Percentiles rank a stretch among this genome's conserved stretches.
Conservation (phyloP, 179 eudicot species). For the Amaranthus tricolor region DNA sequence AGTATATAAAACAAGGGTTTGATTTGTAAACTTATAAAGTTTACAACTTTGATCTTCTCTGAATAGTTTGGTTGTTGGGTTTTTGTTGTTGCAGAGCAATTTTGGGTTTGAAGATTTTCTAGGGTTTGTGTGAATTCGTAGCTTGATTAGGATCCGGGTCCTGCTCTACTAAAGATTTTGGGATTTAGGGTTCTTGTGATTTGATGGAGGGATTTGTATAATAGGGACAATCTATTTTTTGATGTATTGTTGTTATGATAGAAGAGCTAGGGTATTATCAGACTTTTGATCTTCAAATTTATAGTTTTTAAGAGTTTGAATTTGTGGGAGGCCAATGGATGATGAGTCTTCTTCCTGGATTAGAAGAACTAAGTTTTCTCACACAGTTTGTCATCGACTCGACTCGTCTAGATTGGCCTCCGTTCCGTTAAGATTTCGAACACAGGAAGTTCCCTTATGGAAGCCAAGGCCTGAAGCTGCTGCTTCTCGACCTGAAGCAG, state of each 20-base stretch:
- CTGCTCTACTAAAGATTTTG: conserved; percentile 8
- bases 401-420: conserved; percentile 55
- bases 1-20: neutral
- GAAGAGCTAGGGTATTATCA: neutral
- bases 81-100: conserved; percentile 20
- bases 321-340: conserved; percentile 48
- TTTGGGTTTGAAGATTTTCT: conserved; percentile 5
- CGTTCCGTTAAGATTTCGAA: conserved; percentile 35
- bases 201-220: conserved; percentile 23
- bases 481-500: neutral
- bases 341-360: conserved; percentile 79
- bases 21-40: neutral
- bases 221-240: conserved; percentile 20
- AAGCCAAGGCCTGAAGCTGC: conserved; percentile 35
- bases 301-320: conserved; percentile 9
- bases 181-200: conserved; percentile 10
- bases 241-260: neutral
- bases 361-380: conserved; percentile 90
- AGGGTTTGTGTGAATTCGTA: conserved; percentile 21
- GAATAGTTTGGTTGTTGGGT: conserved; percentile 23
- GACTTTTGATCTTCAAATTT: conserved; percentile 20
- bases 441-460: conserved; percentile 19
- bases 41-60: conserved; percentile 2
- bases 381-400: conserved; percentile 71
- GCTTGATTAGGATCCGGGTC: conserved; percentile 8